Percentiles rank a stretch among this genome's conserved stretches.
Evolutionary conservation across 108 stramenopile species (phyloP).

Genomic region (Discostella stelligeroides): DNA sequence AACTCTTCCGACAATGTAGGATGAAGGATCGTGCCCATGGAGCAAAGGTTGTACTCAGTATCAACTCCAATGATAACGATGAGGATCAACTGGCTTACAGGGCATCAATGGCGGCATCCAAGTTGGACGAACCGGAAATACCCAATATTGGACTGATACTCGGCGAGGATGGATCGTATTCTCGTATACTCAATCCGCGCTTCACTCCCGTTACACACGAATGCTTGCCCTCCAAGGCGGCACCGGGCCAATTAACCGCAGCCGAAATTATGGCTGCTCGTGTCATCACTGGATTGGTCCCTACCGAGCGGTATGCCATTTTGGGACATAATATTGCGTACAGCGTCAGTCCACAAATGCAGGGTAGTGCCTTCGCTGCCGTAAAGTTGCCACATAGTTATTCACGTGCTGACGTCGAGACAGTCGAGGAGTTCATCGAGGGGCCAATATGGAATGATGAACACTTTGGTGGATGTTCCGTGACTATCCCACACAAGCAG

Average conservation of each 20-base stretch:
- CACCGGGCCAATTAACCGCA: slow-evolving; percentile 97
- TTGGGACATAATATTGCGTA: slow-evolving; percentile 93
- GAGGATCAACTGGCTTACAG: slow-evolving; percentile 82
- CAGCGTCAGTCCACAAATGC: slow-evolving; percentile 96
- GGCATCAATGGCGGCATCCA: slow-evolving; percentile 63
- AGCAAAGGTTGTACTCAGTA: slow-evolving; percentile 87
- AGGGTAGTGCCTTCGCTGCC: slow-evolving; percentile 90
- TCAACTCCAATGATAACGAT: slow-evolving; percentile 64
- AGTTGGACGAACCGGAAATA: slow-evolving; percentile 71
- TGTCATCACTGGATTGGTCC: slow-evolving; percentile 74
- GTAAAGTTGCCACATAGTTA: slow-evolving; percentile 88
- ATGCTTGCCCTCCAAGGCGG: slow-evolving; percentile 88
- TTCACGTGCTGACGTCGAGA: slow-evolving; percentile 77
- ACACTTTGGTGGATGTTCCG: slow-evolving; percentile 89
- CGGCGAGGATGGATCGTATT: slow-evolving; percentile 82
- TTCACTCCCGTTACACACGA: slow-evolving; percentile 97
- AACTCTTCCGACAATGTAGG: slow-evolving; percentile 85
- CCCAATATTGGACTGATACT: slow-evolving; percentile 90
- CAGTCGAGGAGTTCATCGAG: slow-evolving; percentile 83
- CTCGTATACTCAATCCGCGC: slow-evolving; percentile 90
- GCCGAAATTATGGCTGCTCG: slow-evolving; percentile 91
- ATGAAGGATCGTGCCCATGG: slow-evolving; percentile 90
- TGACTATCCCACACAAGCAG: slow-evolving; percentile 99
- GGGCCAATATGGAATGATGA: slow-evolving; percentile 79
- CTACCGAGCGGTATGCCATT: slow-evolving; percentile 82